phyloP scores from a whole-genome alignment of 352 stramenopile genomes.

The Globisporangium nodosum region DNA sequence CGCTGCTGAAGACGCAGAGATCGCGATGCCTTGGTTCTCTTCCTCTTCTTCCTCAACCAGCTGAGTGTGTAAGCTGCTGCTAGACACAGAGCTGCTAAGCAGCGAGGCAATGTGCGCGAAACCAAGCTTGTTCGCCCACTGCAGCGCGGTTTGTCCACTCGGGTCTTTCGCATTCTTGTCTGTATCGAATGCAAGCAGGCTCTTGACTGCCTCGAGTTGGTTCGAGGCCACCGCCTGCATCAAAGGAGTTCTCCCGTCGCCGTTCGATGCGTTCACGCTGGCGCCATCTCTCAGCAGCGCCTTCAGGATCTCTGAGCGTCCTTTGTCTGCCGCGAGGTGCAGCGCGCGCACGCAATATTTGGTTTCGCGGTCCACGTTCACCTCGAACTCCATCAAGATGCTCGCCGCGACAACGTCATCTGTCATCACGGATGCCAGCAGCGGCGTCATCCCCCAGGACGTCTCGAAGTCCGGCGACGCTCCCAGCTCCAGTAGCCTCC shows the following conservation, averaged over 20 bases:
- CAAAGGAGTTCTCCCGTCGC: conserved; percentile 25
- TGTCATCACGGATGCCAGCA: conserved; percentile 39
- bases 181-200: conserved; percentile 39
- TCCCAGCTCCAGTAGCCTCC: conserved; percentile 42
- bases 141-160: conserved; percentile 22
- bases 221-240: conserved; percentile 43
- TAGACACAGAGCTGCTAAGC: conserved; percentile 21
- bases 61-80: conserved; percentile 20
- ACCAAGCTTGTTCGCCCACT: conserved; percentile 27
- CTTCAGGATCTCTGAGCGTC: conserved; percentile 26
- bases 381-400: conserved; percentile 45
- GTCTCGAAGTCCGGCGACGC: conserved; percentile 42
- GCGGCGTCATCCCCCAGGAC: conserved; percentile 34
- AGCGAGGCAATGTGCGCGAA: conserved; percentile 23
- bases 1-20: background rate
- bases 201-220: conserved; percentile 27
- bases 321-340: conserved; percentile 49
- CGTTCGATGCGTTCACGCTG: conserved; percentile 24
- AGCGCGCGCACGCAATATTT: conserved; percentile 25
- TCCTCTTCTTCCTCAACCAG: conserved; percentile 38
- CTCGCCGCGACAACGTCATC: conserved; percentile 38
- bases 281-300: conserved; percentile 32
- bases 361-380: conserved; percentile 31
- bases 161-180: conserved; percentile 21
- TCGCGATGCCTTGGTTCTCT: conserved; percentile 8